Evolutionary conservation across 192 early-diverging fungal species (phyloP), one percentile per base, ranked within the genome.

Genomic region (Coemansia sp.): DNA sequence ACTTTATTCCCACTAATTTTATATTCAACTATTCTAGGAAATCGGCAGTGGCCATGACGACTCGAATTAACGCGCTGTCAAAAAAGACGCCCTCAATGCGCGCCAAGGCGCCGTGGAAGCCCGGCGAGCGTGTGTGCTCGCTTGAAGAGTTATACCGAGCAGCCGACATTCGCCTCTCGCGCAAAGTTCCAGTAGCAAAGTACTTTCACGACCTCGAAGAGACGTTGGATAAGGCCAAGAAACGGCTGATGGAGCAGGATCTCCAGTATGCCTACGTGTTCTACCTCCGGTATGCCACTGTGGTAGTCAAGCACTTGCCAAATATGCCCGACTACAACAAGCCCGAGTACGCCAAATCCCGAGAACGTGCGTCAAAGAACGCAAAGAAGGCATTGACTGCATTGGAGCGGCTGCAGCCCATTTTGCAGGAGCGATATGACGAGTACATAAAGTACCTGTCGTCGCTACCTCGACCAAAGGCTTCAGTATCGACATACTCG

Each of bases 261-360:
- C 63, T 87, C 8, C 82, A 87, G 54, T 82, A 81, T 21, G 88
- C 89, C 2, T 92, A 92, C 57, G 79, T 89, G n/a, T 72, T 85
- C 31, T 90, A 88, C 62, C 74, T 92, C 80, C 82, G 85, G 4
- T 90, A 86, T 66, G 81, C 80, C 55, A 92, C 84, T 10, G 68
- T 90, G 29, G 83, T 86, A 31, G 45, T 90, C 25, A 82, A 69
- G 39, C 84, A 87, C 26, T 71, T 90, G 26, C 84, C 77, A 49
- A 84, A 84, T 49, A 84, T 87, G 58, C 74, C 77, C 7, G 79
- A 85, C 45, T 87, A 82, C 62, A 75, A 74, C 48, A 69, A 72
- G 37, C 75, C 83, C 0, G 71, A 75, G 31, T 62, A 85, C 57
- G 85, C 86, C 7, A 70, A 69, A 52, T 59, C 53, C n/a, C 59